Base-by-base conservation (phyloP, 1,139 yeast genomes). In the Diutina rugosa region DNA sequence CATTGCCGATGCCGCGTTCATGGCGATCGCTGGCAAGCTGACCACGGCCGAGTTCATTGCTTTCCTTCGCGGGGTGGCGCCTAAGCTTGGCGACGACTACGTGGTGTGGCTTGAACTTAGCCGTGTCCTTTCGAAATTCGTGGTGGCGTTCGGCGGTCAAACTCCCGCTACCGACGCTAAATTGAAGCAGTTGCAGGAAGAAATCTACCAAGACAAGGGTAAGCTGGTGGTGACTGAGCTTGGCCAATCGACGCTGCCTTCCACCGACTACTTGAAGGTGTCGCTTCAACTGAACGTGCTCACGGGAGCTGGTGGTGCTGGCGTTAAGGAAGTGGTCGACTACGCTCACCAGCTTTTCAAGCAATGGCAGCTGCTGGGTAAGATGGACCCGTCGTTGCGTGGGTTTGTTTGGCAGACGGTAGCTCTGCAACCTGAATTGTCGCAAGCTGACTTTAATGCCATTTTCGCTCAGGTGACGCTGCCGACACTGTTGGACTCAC, bases 61-160 rank as follows among this genome's bases (percentile, higher is more conserved):
- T 14, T 26, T 51, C 29, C 46, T 38, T 7, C 18, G 32, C 12
- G 44, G n/a, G 4, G 54, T 41, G 21, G 54, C 46, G 7, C 54
- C 46, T 46, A 51, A 38, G 38, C 21, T 28, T 29, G 46, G 35
- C 52, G 78, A 81, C 55, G 73, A 70, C 56, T 80, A 76, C 63
- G 81, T 79, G 53, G 89, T 87, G 41, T 87, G 96, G 95, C 67
- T 73, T 51, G 84, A 84, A 61, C 71, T 87, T 55, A 68, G 80
- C 32, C 69, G 71, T 46, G 71, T 80, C 46, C 66, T 87, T 56
- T 64, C 66, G 7, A 61, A 69, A 14, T 67, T 87, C 48, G 66
- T 70, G 18, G 70, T 74, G 26, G 73, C 77, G 0, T 85, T 84
- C 71, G 73, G 74, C 55, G 77, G 75, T n/a, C 72, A 32, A 8